These are phyloP conservation scores for Dactylellina leptospora DNA, from an alignment of 2,329 filamentous ascomycete species.

Conservation along the genomic window DNA sequence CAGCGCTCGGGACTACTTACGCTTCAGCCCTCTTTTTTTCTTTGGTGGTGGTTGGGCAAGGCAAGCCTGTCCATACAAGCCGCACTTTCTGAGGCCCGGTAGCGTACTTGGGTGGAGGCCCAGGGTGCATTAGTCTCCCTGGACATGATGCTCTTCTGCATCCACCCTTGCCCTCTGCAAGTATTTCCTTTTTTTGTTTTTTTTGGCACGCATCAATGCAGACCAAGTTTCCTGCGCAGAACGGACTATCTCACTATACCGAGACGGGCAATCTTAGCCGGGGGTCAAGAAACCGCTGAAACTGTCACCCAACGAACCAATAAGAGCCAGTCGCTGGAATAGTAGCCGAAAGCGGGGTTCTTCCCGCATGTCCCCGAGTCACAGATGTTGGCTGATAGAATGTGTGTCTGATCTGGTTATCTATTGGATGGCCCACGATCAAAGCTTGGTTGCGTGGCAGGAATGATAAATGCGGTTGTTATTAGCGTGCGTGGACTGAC, in stretches of 20 bases:
- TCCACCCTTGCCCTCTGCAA: neutral
- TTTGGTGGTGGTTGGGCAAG: no score
- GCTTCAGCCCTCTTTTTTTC: conserved; percentile 36
- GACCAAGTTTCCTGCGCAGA: conserved; percentile 34
- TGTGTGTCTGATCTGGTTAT: conserved; percentile 32
- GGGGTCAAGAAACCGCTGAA: conserved; percentile 19
- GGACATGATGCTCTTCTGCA: neutral
- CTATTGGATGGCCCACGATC: conserved; percentile 23
- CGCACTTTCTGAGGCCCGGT: conserved; percentile 46
- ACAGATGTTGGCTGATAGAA: conserved; percentile 17
- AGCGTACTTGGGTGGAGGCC: neutral
- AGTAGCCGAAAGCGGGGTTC: conserved; percentile 43
- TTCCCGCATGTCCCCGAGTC: conserved; percentile 50
- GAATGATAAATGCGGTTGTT: conserved; percentile 16
- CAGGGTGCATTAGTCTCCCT: conserved; percentile 28
- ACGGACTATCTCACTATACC: conserved; percentile 18
- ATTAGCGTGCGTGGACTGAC: conserved; percentile 24
- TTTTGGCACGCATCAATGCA: neutral
- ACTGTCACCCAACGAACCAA: conserved; percentile 28
- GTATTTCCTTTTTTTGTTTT: no score
- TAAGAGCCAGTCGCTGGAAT: conserved; percentile 13
- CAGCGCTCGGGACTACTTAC: conserved; percentile 14
- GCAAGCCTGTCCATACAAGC: conserved; percentile 5
- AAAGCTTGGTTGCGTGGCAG: conserved; percentile 28
- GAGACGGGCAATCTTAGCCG: conserved; percentile 30